Evolutionary conservation across 768 basidiomycete genomes (phyloP), one percentile per base, ranked within the genome.

Genomic region (Suillus tomentosus): DNA sequence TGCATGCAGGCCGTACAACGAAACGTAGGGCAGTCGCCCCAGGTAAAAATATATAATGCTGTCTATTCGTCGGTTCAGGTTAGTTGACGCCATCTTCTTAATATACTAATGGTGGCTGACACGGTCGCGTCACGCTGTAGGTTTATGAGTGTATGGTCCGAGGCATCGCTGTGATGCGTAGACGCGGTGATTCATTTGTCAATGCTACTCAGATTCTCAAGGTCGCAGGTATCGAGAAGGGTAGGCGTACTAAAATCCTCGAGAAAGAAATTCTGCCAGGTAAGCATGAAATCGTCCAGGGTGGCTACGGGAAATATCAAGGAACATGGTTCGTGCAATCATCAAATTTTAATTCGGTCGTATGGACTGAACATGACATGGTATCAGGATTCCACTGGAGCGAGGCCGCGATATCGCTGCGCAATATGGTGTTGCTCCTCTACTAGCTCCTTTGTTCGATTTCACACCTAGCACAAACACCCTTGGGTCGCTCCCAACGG

Each of bases 121-220:
- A 67, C 69, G 68, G 66, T 67, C 63, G 58, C 61, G 71, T 69
- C 67, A 62, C 64, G 62, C 60, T 34, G 19, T 75, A 96, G 88
- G 96, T 99, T 27, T 96, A 95, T 77, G 96, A 99, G 78, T 96
- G 95, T 73, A 97, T 98, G 94, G 91, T 97, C 68, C 86, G 96
- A 71, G 96, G 96, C 45, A 98, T 98, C 73, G 96, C 96, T 1
- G 96, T 99, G 69, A 99, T 99, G 97, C 88, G 96, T 60, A 83
- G 97, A 73, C 88, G 95, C 71, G 87, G 87, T 60, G 97, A 99
- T 78, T 95, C 94, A 71, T 99, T 85, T 75, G 92, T 99, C 68
- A 99, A 99, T 81, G 97, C 97, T 70, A 99, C 97, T 3, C 97
- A 99, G 77, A 98, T 99, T 66, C 87, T 99, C 69, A 99, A 99